Evolutionary conservation across 768 basidiomycete species (phyloP), one percentile per base, ranked within the genome.

Genomic region (Coprinopsis marcescibilis): DNA sequence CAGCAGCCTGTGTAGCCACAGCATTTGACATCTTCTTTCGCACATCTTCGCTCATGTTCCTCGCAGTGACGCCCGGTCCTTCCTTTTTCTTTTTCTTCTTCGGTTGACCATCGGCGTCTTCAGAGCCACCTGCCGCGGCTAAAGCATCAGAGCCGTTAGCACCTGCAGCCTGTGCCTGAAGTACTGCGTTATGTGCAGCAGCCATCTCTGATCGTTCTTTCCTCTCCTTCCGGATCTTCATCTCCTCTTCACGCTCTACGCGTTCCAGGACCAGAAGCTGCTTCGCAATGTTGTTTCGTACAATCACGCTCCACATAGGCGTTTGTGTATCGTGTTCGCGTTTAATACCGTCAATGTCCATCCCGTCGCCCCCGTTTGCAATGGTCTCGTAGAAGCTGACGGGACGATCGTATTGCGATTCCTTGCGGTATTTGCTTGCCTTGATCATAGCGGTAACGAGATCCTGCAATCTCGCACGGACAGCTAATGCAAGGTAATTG

Each of bases 11-110:
- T 53, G 82, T 85, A 19, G 91, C 91, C 4, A 88, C 86, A 19
- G 85, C 85, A 61, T 95, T 91, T 26, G 85, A 86, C 82, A 93
- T 82, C 61, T 89, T 91, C 73, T 94, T 94, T 54, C 83, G 72
- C 56, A 90, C 85, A 55, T 93, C 91, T 63, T 92, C 91, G 4
- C 83, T 85, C 87, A 94, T 89, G 59, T 91, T 92, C 47, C 85
- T 71, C 45, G 89, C 88, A 0, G 86, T 87, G 10, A 89, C 85
- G 10, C 88, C 85, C 0, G 89, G 87, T 0, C 85, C 85, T 25
- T 89, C 88, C 60, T 85, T 83, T 62, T 89, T 89, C 64, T 85
- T 78, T 66, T 88, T 89, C 68, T 85, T 89, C 66, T 83, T 82
- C 41, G 75, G 76, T 27, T 71, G 74, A 1, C 71, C 77, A 3